phyloP scores from a whole-genome alignment of 208 protist genomes.

The Acanthamoeba royreba region DNA sequence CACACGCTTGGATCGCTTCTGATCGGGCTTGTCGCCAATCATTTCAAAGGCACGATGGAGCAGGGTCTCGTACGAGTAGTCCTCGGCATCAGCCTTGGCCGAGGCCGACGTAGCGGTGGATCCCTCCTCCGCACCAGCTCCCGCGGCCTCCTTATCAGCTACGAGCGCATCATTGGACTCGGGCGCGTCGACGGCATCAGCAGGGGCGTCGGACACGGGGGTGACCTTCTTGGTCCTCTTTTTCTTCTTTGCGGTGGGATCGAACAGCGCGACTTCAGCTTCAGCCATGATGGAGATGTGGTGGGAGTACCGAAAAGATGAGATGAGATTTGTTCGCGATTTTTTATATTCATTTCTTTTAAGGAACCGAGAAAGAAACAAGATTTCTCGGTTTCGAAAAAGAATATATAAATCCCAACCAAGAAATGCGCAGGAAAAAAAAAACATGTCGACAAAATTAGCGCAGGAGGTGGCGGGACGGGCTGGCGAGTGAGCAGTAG shows the following conservation, averaged over 20 bases:
- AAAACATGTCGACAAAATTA: background rate
- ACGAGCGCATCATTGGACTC: background rate
- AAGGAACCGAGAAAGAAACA: background rate
- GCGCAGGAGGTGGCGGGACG: too few species aligned
- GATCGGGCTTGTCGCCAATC: background rate
- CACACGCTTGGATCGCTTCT: conserved; percentile 35
- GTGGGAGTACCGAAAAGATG: background rate
- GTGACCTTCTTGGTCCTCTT: background rate
- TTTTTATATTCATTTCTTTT: background rate
- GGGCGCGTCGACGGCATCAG: background rate
- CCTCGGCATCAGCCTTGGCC: background rate
- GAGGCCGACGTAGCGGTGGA: background rate
- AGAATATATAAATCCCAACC: background rate
- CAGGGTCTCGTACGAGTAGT: conserved; percentile 29
- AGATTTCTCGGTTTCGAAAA: background rate
- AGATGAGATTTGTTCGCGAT: too few species aligned
- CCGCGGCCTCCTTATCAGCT: background rate
- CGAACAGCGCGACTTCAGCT: background rate
- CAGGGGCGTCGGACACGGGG: background rate
- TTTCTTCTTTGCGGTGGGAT: conserved; percentile 33
- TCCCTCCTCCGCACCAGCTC: background rate
- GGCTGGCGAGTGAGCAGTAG: too few species aligned
- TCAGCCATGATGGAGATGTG: background rate
- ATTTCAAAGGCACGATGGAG: conserved; percentile 17
- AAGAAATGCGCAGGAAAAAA: background rate